Conservation (phyloP, 345 rosid species). For the Pugionium cornutum region DNA sequence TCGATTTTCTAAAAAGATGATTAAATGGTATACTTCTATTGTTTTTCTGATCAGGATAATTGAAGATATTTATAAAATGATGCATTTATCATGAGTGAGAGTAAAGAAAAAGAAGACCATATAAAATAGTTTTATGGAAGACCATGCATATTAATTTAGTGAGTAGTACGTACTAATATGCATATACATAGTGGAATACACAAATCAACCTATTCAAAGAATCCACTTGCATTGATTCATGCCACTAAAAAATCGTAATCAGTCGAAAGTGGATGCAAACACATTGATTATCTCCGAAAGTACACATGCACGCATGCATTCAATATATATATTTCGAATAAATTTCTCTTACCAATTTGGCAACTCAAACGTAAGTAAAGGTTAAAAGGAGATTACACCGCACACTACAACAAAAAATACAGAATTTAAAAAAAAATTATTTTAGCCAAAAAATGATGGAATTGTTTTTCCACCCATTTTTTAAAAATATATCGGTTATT, state of each 20-base stretch:
- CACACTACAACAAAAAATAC: no score
- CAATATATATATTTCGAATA: no score
- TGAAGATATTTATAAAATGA: background rate
- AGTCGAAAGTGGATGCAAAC: conserved; percentile 32
- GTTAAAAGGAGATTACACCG: no score
- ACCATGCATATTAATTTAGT: background rate
- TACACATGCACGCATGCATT: conserved; percentile 31
- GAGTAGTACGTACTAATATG: background rate
- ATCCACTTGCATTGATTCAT: conserved; percentile 14
- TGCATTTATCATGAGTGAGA: conserved; percentile 14
- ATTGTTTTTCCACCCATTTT: no score
- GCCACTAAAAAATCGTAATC: conserved; percentile 32
- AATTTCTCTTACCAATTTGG: no score
- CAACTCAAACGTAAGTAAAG: no score
- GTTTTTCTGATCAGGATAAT: background rate
- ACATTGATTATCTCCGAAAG: conserved; percentile 26
- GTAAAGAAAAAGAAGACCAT: background rate
- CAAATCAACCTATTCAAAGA: conserved; percentile 1
- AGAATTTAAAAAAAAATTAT: no score
- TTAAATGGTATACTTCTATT: background rate
- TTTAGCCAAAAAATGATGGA: no score
- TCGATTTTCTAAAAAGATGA: no score
- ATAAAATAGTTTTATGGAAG: no score
- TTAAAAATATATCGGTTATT: no score
- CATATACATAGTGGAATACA: background rate